These are phyloP conservation scores for Smittium mucronatum DNA, from an alignment of 371 early-diverging fungal species.

Conservation along the genomic window DNA sequence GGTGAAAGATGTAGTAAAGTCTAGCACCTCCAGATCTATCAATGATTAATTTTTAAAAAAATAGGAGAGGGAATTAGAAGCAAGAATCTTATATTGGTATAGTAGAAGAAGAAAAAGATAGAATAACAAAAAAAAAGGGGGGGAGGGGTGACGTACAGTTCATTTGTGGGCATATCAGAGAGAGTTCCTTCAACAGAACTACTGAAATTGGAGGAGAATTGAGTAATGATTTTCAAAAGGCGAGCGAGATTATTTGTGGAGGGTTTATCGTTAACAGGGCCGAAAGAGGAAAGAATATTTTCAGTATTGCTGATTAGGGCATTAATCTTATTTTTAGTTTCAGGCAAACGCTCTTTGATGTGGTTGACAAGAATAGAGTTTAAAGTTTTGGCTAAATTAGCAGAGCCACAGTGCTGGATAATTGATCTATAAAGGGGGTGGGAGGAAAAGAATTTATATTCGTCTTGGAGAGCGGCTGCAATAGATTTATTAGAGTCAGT, in stretches of 20 bases:
- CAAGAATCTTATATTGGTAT: too few species aligned
- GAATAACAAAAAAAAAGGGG: too few species aligned
- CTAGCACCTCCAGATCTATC: slow-evolving; percentile 77
- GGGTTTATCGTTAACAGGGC: slow-evolving; percentile 42
- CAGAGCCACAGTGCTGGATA: slow-evolving; percentile 69
- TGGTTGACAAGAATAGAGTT: slow-evolving; percentile 68
- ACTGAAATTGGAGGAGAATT: slow-evolving; percentile 65
- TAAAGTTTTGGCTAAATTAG: slow-evolving; percentile 59
- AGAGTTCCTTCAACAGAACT: slow-evolving; percentile 70
- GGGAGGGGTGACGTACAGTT: too few species aligned
- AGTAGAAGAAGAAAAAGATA: too few species aligned
- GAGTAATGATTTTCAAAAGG: slow-evolving; percentile 62
- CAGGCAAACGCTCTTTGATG: slow-evolving; percentile 68
- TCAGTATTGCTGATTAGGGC: slow-evolving; percentile 63
- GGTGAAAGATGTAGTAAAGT: slow-evolving; percentile 80
- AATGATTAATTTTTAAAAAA: too few species aligned
- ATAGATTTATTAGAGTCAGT: slow-evolving; percentile 71
- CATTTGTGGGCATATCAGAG: slow-evolving; percentile 74
- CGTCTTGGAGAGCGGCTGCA: slow-evolving; percentile 54
- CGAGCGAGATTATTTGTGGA: slow-evolving; percentile 47
- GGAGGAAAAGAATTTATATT: slow-evolving; percentile 60
- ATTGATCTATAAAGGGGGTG: slow-evolving; percentile 75
- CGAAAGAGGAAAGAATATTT: slow-evolving; percentile 61
- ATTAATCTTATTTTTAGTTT: slow-evolving; percentile 65
- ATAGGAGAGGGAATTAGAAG: too few species aligned